Conservation (phyloP, 139 green algal genomes). For the Asterochloris sp. region DNA sequence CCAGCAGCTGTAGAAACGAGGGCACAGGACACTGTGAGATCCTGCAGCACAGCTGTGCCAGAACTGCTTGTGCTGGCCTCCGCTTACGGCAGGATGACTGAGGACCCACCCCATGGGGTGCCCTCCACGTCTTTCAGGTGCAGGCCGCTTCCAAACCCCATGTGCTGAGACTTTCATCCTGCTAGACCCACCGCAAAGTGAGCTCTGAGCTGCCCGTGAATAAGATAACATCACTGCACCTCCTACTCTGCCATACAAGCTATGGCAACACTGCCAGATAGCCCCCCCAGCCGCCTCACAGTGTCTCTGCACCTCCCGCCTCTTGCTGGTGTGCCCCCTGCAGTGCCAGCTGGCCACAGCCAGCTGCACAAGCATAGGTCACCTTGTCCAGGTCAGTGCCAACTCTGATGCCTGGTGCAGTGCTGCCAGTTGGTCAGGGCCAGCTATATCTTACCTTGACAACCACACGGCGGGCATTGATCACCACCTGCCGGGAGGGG, state of each 20-base stretch:
- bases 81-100: no score
- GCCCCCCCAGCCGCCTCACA: neutral
- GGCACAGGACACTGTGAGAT: neutral
- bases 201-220: no score
- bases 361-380: neutral
- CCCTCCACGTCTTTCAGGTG: no score
- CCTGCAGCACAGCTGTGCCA: neutral
- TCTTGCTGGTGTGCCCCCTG: neutral
- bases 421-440: neutral
- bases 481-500: conserved; percentile 17
- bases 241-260: neutral
- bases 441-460: conserved; percentile 20
- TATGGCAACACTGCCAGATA: neutral
- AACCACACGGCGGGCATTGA: conserved; percentile 23
- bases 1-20: neutral
- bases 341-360: neutral
- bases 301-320: neutral
- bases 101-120: no score
- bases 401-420: neutral
- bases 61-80: neutral
- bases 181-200: no score
- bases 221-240: no score
- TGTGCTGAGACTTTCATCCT: no score
- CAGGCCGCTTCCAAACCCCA: no score
- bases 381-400: neutral